Conservation (phyloP, 345 rosid genomes). For the Bruguiera gymnorhiza region DNA sequence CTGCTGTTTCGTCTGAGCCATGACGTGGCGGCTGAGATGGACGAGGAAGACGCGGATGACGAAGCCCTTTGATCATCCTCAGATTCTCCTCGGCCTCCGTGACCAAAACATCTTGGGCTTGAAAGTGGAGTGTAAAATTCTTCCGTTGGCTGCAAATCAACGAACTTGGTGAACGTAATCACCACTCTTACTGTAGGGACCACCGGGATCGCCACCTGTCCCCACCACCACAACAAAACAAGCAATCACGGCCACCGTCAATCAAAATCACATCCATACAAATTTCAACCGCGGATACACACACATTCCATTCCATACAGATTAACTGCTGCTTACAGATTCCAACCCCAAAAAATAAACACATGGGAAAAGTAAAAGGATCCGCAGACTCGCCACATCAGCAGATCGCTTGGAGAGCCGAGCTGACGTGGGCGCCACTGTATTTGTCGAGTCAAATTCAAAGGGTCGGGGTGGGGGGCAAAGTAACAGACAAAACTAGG, state of each 20-base stretch:
- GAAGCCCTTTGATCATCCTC: constrained; percentile 48
- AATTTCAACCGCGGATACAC: neutral
- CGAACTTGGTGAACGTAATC: constrained; percentile 88
- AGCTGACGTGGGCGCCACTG: constrained; percentile 9
- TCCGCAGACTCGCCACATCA: neutral
- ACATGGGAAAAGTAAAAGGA: no score
- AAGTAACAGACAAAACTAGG: constrained; percentile 18
- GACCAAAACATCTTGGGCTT: constrained; percentile 56
- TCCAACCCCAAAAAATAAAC: no score
- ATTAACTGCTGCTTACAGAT: neutral
- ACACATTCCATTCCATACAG: neutral
- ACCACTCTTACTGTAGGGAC: constrained; percentile 95
- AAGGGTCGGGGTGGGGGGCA: no score
- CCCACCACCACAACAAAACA: neutral
- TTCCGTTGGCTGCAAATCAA: constrained; percentile 71
- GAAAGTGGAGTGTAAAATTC: constrained; percentile 90
- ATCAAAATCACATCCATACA: neutral
- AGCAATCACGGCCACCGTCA: neutral
- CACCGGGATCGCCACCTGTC: constrained; percentile 96
- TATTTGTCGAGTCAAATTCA: no score
- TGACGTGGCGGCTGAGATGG: constrained; percentile 27
- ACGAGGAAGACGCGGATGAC: constrained; percentile 28
- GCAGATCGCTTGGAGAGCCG: neutral
- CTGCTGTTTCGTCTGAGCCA: constrained; percentile 61
- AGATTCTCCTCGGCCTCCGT: constrained; percentile 23